phyloP scores from a whole-genome alignment of 345 rosid species.

The Stellera chamaejasme region DNA sequence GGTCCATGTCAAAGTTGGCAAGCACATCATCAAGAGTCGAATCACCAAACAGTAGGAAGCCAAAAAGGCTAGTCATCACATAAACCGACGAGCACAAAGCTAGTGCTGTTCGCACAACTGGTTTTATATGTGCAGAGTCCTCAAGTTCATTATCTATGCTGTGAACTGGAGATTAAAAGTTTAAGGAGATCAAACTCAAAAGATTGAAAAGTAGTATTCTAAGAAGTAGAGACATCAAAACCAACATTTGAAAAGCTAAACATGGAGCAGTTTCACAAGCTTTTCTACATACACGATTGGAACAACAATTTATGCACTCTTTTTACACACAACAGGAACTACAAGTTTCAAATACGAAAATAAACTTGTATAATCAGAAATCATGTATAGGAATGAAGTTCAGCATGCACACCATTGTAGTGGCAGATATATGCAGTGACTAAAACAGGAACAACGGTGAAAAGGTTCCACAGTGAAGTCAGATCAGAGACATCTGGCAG shows the following conservation, averaged over 20 bases:
- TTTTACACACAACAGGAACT: background rate
- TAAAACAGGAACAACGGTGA: slow-evolving; percentile 85
- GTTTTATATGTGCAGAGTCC: slow-evolving; percentile 54
- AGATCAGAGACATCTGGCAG: slow-evolving; percentile 64
- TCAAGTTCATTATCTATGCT: slow-evolving; percentile 79
- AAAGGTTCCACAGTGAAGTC: slow-evolving; percentile 69
- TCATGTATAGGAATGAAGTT: background rate
- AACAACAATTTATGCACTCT: no score
- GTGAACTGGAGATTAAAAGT: slow-evolving; percentile 56
- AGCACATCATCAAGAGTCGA: slow-evolving; percentile 78
- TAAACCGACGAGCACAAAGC: slow-evolving; percentile 68
- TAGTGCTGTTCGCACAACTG: slow-evolving; percentile 69
- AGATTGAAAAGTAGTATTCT: background rate
- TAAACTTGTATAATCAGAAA: background rate
- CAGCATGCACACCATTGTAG: slow-evolving; percentile 51
- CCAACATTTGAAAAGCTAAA: background rate
- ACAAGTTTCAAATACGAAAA: background rate
- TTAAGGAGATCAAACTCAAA: slow-evolving; percentile 7
- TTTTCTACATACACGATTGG: no score
- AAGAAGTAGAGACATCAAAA: background rate
- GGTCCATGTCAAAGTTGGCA: slow-evolving; percentile 76
- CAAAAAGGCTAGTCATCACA: slow-evolving; percentile 69
- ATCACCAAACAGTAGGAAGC: slow-evolving; percentile 86
- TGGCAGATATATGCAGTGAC: slow-evolving; percentile 91
- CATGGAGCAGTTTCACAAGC: background rate